A percentile compares a stretch with the other conserved stretches of the same genome.
Evolutionary conservation across 768 basidiomycete species (phyloP).

Genomic region (Cystofilobasidium capitatum): DNA sequence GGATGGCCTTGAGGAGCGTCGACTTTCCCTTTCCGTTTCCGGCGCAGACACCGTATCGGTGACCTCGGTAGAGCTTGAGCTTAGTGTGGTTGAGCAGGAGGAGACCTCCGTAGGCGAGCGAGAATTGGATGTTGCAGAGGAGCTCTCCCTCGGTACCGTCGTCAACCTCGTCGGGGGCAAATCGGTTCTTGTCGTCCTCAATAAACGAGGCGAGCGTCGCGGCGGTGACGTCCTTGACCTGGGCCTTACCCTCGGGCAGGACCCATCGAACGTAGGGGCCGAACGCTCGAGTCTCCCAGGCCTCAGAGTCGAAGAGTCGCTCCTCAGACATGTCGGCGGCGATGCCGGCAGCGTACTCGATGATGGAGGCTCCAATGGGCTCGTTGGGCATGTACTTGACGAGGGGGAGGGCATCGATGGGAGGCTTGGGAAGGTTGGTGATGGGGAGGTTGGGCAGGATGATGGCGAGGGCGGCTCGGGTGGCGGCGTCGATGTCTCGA

Average conservation of each 20-base stretch:
- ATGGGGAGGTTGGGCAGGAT: conserved; percentile 54
- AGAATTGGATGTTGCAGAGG: conserved; percentile 86
- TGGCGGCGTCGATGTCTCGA: conserved; percentile 61
- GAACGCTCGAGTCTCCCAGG: conserved; percentile 51
- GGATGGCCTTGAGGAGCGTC: conserved; percentile 87
- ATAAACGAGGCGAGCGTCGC: conserved; percentile 61
- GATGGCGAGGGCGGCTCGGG: conserved; percentile 48
- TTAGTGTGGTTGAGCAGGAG: conserved; percentile 88
- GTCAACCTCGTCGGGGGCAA: conserved; percentile 42
- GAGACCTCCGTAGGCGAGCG: conserved; percentile 88
- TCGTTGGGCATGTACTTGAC: conserved; percentile 47
- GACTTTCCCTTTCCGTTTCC: conserved; percentile 95
- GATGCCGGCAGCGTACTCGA: conserved; percentile 64
- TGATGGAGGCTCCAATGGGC: conserved; percentile 50
- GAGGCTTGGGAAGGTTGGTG: conserved; percentile 42
- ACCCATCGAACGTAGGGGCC: conserved; percentile 63
- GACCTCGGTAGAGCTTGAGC: conserved; percentile 76
- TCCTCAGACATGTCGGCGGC: conserved; percentile 62
- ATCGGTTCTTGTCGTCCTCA: conserved; percentile 53
- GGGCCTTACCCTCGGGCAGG: conserved; percentile 34
- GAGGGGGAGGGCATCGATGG: conserved; percentile 43
- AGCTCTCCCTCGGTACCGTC: conserved; percentile 68
- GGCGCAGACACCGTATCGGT: conserved; percentile 89
- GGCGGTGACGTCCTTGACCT: conserved; percentile 46
- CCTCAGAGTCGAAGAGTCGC: conserved; percentile 48